Evolutionary conservation across 495 filamentous ascomycete species (phyloP), one percentile per base, ranked within the genome.

Genomic region (Aspergillus baeticus): DNA sequence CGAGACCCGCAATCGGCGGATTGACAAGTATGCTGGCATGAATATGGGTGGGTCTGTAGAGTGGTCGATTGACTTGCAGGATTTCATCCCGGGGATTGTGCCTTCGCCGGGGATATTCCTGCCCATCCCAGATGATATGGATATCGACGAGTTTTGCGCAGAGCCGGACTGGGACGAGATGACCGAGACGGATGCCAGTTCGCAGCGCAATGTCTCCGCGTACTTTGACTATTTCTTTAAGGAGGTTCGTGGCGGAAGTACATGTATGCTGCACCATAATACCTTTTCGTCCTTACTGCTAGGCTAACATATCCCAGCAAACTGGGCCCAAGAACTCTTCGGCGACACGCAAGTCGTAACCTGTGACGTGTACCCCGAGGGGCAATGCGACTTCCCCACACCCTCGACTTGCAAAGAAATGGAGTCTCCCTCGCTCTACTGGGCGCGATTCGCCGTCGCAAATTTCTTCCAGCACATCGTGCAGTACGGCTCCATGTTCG

Each of bases 21-120:
- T 29, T 0, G 17, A 18, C 0, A 20, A 52, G 5, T 79, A 73
- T 44, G 29, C 52, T 33, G 22, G 6, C 1, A 38, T 54, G 13
- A 63, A 67, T 31, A 63, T 78, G 26, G 63, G 23, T 6, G 75
- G 75, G 6, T 70, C 63, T 1, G 58, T 31, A 11, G 71, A 77
- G 23, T 79, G 75, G 75, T 74, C 76, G 21, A 59, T 58, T 37
- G 73, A 76, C 48, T 46, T 78, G 54, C 43, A 65, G 41, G 22
- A 36, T 5, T 41, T 35, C 22, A 20, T 14, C 11, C 5, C 20
- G 8, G 44, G 44, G 22, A n/a, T 20, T 11, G 44, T 18, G 8
- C 14, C 20, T 2, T 21, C 41, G 41, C 21, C 21, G 11, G 44
- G 21, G n/a, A 31, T 47, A 7, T 47, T 47, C 17, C 23, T 31